Base-by-base conservation (phyloP, 2,329 filamentous ascomycete genomes). In the Nakataea oryzae region DNA sequence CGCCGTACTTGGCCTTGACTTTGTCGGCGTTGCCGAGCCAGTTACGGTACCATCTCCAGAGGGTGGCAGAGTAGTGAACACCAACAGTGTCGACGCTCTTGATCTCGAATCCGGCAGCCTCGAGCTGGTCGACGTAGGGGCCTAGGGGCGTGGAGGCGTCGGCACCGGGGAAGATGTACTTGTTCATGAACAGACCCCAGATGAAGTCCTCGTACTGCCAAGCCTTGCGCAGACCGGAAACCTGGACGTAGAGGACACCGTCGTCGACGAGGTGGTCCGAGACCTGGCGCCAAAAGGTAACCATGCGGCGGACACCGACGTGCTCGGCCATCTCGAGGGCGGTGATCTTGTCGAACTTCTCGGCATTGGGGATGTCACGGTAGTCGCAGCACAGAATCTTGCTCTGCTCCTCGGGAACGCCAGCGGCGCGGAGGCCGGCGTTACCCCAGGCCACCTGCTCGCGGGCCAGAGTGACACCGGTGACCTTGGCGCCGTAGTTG, bases 131-230 rank as follows among this genome's bases (percentile, higher is more conserved):
- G 69, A 96, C 81, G 70, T 95, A 91, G 77, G 88, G 95, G 68
- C 91, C 91, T 59, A 99, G 86, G 60, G 95, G 95, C 63, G 92
- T 96, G 56, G 91, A 96, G 61, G 95, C 95, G 73, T 97, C 95
- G 60, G 95, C 95, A 73, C 95, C 95, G 41, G 93, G 95, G 85
- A 97, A 97, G 75, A 97, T 83, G 77, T 97, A 96, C 81, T 96
- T 97, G 87, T 97, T 97, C 92, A 97, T 96, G 84, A 97, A 97
- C 58, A 97, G 84, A 74, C 95, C 95, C 95, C 95, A 97, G 75
- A 93, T 90, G 60, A 97, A 84, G 78, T 97, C 93, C 81, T 97
- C 93, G 73, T 96, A 97, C 77, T 97, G 95, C 95, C 95, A 97
- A 66, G 84, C 81, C 81, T 96, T 96, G 69, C 95, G 89, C 65